Evolutionary conservation across 1,284 basidiomycete species (phyloP).

Genomic region (Moesziomyces sp.): DNA sequence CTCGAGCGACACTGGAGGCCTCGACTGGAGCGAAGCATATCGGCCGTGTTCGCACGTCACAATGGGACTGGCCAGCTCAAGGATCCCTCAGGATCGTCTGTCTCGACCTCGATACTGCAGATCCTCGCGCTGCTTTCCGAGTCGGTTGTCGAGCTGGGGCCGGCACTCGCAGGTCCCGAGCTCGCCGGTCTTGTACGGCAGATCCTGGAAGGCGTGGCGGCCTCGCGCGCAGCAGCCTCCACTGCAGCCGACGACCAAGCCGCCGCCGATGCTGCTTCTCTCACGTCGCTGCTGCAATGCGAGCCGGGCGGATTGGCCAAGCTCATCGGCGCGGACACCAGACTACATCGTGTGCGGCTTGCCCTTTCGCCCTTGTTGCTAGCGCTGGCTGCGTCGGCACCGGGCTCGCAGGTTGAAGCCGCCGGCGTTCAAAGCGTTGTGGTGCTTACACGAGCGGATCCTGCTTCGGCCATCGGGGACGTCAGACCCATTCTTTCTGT

Average conservation of each 20-base stretch:
- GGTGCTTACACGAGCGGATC: conserved; percentile 22
- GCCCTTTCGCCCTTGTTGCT: conserved; percentile 20
- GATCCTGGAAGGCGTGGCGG: conserved; percentile 7
- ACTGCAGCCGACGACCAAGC: not conserved
- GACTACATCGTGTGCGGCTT: conserved; percentile 24
- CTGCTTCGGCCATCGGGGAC: conserved; percentile 17
- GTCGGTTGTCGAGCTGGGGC: conserved; percentile 31
- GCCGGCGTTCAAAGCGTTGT: not conserved
- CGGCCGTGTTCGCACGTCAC: not conserved
- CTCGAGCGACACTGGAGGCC: conserved; percentile 31
- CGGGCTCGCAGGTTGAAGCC: not conserved
- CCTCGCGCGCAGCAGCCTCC: not conserved
- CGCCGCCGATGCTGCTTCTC: conserved; percentile 7
- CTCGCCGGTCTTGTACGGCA: conserved; percentile 18
- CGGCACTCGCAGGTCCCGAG: conserved; percentile 24
- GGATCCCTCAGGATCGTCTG: not conserved
- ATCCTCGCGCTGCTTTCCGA: conserved; percentile 24
- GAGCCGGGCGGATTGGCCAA: conserved; percentile 11
- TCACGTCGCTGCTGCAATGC: conserved; percentile 14
- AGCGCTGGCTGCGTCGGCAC: conserved; percentile 21
- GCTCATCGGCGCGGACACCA: conserved; percentile 6
- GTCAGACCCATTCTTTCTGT: conserved; percentile 20
- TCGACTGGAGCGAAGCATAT: conserved; percentile 18
- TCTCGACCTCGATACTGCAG: conserved; percentile 14
- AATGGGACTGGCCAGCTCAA: not conserved